Evolutionary conservation across 1,284 basidiomycete species (phyloP).

Genomic region (Pterulicium gracile): DNA sequence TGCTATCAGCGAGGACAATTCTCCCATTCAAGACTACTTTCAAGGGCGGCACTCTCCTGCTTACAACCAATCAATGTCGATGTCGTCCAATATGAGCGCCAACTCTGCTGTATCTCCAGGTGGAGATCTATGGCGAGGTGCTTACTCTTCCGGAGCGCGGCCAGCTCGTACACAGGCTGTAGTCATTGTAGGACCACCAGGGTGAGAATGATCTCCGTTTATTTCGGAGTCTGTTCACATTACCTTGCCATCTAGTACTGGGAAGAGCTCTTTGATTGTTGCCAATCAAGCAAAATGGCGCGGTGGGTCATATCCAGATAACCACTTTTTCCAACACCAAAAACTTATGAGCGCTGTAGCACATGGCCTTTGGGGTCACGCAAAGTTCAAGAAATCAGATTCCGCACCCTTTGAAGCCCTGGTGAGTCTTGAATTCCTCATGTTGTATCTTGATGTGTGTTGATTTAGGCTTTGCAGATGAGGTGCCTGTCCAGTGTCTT

Average conservation of each 20-base stretch:
- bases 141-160: neutral
- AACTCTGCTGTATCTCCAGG: conserved; percentile 22
- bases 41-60: conserved; percentile 3
- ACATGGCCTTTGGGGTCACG: conserved; percentile 65
- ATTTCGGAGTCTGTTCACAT: neutral
- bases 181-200: conserved; percentile 52
- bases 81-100: conserved; percentile 18
- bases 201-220: conserved; percentile 25
- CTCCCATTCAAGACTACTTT: neutral
- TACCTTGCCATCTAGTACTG: conserved; percentile 29
- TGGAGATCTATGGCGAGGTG: conserved; percentile 9
- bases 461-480: conserved; percentile 28
- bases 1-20: conserved; percentile 13
- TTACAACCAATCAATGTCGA: conserved; percentile 8
- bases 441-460: conserved; percentile 4
- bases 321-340: conserved; percentile 2
- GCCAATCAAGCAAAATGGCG: conserved; percentile 62
- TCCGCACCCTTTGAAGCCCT: conserved; percentile 57
- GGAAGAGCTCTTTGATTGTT: conserved; percentile 62
- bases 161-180: conserved; percentile 43
- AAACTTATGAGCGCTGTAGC: conserved; percentile 23
- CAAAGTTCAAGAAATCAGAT: conserved; percentile 54
- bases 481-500: conserved; percentile 58
- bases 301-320: conserved; percentile 26
- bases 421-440: conserved; percentile 23